Conservation (phyloP, 345 rosid genomes). For the Corchorus capsularis region DNA sequence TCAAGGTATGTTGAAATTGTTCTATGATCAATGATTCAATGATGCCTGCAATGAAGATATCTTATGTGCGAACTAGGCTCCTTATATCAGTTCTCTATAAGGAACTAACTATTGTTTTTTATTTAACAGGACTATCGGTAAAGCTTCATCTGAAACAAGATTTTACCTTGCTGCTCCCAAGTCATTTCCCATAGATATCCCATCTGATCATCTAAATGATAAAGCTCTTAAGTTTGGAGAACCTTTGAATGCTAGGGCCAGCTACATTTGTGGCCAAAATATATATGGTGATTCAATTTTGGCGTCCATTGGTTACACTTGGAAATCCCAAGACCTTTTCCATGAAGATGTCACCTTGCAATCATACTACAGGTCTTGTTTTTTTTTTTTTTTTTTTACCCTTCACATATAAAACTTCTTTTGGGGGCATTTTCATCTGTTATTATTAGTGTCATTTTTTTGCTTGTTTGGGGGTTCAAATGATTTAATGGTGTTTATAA, state of each 20-base stretch:
- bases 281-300: constrained; percentile 78
- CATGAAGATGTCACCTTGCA: constrained; percentile 62
- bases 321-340: constrained; percentile 72
- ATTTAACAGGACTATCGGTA: constrained; percentile 73
- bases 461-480: neutral
- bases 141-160: constrained; percentile 82
- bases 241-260: constrained; percentile 72
- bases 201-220: constrained; percentile 37
- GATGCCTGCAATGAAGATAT: neutral
- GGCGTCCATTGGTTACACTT: constrained; percentile 82
- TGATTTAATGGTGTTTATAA: neutral
- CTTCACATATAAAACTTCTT: neutral
- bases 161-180: constrained; percentile 64
- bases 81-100: constrained; percentile 12
- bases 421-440: neutral
- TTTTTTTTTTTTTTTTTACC: neutral
- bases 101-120: constrained; percentile 24
- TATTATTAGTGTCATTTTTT: neutral
- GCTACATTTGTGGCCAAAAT: constrained; percentile 68
- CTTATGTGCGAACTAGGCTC: constrained; percentile 9
- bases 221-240: constrained; percentile 34
- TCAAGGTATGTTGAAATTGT: constrained; percentile 58
- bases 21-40: neutral
- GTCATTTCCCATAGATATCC: constrained; percentile 32
- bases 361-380: constrained; percentile 74